phyloP scores from a whole-genome alignment of 2,329 filamentous ascomycete species.

The Paradendryphiella salina region DNA sequence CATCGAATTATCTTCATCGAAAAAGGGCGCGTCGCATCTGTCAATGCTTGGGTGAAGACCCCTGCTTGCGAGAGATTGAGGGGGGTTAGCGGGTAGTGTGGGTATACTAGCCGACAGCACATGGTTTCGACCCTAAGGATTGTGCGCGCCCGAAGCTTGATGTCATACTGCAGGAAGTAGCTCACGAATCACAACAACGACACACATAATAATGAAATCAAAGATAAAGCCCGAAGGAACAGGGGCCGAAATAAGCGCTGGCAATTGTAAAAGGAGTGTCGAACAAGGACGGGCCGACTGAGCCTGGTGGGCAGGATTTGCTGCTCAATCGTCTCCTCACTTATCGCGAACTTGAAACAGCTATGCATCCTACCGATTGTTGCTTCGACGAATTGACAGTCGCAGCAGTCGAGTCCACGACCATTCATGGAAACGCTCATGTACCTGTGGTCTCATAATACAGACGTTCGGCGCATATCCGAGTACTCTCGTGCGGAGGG shows the following conservation, averaged over 20 bases:
- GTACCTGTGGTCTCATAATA: conserved; percentile 13
- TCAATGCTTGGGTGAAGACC: conserved; percentile 15
- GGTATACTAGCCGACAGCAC: conserved; percentile 21
- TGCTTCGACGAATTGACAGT: conserved; percentile 1
- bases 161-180: conserved; percentile 23
- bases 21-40: conserved; percentile 1
- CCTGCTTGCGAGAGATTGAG: conserved; percentile 23
- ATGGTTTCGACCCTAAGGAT: conserved; percentile 6
- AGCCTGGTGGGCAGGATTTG: neutral
- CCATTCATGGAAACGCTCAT: conserved; percentile 5
- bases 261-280: conserved; percentile 13
- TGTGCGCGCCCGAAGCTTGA: conserved; percentile 18
- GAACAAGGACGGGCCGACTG: conserved; percentile 15
- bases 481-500: neutral
- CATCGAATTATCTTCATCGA: neutral
- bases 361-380: conserved; percentile 8
- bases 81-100: conserved; percentile 23
- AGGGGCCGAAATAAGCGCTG: conserved; percentile 22
- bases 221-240: conserved; percentile 10
- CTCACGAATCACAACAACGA: conserved; percentile 24
- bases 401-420: neutral
- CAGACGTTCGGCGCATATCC: conserved; percentile 5
- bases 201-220: conserved; percentile 9
- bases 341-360: conserved; percentile 20
- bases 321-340: conserved; percentile 12